These are phyloP conservation scores for Fusarium sp. DNA, from an alignment of 2,329 filamentous ascomycete genomes.

Conservation along the genomic window DNA sequence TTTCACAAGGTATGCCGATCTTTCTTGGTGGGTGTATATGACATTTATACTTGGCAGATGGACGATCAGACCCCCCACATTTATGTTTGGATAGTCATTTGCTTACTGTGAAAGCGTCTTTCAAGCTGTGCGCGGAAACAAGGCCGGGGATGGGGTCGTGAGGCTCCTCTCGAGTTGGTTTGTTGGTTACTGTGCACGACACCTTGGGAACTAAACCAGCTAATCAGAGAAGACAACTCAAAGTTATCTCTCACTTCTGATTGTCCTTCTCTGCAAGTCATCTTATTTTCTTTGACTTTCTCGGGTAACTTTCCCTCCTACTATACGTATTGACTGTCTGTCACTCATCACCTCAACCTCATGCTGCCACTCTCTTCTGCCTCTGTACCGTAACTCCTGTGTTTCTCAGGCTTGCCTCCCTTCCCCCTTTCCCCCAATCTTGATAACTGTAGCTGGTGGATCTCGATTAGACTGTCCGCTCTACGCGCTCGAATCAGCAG, in stretches of 20 bases:
- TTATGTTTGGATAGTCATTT: constrained; percentile 14
- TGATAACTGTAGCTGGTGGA: constrained; percentile 8
- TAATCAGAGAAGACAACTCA: too few relatives aligned
- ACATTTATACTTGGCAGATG: constrained; percentile 22
- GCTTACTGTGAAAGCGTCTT: not conserved
- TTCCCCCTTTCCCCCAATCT: constrained; percentile 5
- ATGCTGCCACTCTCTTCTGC: not conserved
- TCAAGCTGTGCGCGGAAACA: constrained; percentile 6
- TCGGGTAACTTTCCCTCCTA: not conserved
- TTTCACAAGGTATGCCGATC: not conserved
- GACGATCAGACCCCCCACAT: constrained; percentile 14
- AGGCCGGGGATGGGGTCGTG: not conserved
- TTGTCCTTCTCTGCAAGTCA: not conserved
- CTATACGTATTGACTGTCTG: not conserved
- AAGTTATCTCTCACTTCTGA: not conserved
- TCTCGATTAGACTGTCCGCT: not conserved
- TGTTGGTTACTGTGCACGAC: too few relatives aligned
- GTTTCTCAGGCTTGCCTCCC: not conserved
- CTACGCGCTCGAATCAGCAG: constrained; percentile 26
- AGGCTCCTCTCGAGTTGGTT: constrained; percentile 14
- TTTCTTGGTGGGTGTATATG: not conserved
- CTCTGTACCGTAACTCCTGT: not conserved
- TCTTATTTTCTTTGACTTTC: not conserved
- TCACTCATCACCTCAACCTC: too few relatives aligned
- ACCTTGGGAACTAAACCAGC: not conserved